A percentile compares a stretch with the other conserved stretches of the same genome.
phyloP scores from a whole-genome alignment of 129 eudicot species.

The Cynara cardunculus region DNA sequence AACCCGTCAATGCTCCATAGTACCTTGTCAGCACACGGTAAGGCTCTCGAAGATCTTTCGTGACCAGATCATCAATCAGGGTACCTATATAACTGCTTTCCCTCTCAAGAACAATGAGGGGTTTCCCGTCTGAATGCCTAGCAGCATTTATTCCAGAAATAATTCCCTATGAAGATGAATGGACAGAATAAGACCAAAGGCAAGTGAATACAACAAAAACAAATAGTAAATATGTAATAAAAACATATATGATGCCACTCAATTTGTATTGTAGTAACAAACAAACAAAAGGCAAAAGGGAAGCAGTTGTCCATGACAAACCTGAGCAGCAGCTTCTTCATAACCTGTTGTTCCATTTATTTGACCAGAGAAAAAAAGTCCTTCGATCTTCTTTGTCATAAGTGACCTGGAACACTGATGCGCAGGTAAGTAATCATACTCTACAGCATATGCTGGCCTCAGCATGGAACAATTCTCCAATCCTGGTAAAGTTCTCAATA shows the following conservation, averaged over 20 bases:
- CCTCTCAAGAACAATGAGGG: conserved; percentile 83
- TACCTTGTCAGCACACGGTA: conserved; percentile 94
- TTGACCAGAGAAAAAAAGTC: conserved; percentile 97
- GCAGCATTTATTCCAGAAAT: conserved; percentile 97
- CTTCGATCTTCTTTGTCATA: conserved; percentile 88
- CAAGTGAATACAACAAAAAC: neutral
- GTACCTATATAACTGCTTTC: conserved; percentile 97
- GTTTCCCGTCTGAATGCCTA: conserved; percentile 80
- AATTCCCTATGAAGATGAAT: conserved; percentile 52
- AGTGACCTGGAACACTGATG: conserved; percentile 93
- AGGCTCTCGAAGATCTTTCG: conserved; percentile 98
- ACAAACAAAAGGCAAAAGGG: neutral
- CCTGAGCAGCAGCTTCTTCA: conserved; percentile 99
- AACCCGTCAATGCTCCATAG: neutral
- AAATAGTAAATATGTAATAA: neutral
- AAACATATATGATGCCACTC: neutral
- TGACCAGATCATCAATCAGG: conserved; percentile 87
- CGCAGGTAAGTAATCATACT: conserved; percentile 95
- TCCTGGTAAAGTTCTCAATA: conserved; percentile 86
- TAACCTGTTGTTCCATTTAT: conserved; percentile 97
- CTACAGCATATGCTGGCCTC: conserved; percentile 98
- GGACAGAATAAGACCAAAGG: neutral
- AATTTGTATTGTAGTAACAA: neutral
- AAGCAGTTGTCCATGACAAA: conserved; percentile 4
- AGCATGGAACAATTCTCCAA: conserved; percentile 92